A percentile compares a stretch with the other conserved stretches of the same genome.
phyloP scores from a whole-genome alignment of 1,284 basidiomycete species.

The Apiotrichum akiyoshidainum region DNA sequence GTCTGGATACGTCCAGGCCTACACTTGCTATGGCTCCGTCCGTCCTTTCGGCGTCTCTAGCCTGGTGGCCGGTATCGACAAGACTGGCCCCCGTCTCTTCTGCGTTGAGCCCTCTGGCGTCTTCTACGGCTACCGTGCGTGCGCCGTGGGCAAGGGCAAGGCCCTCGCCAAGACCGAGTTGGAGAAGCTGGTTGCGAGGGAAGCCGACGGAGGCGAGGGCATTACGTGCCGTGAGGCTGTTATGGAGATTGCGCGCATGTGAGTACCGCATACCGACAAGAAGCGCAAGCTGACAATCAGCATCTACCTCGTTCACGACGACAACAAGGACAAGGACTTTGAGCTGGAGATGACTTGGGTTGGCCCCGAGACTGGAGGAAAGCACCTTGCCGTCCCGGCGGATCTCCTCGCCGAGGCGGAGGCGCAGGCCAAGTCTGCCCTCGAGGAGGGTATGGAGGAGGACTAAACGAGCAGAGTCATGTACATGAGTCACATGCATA shows the following conservation, averaged over 20 bases:
- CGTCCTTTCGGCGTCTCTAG: constrained; percentile 94
- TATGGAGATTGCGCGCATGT: constrained; percentile 91
- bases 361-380: constrained; percentile 74
- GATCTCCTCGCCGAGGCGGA: constrained; percentile 84
- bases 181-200: constrained; percentile 68
- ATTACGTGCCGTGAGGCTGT: constrained; percentile 75
- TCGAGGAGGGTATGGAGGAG: constrained; percentile 80
- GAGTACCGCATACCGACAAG: constrained; percentile 44
- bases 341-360: constrained; percentile 99
- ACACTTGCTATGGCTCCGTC: constrained; percentile 97
- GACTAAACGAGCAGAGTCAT: constrained; percentile 38
- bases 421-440: constrained; percentile 77
- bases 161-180: constrained; percentile 97
- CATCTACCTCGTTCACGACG: constrained; percentile 96
- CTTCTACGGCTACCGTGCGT: constrained; percentile 87
- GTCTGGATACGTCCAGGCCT: constrained; percentile 86
- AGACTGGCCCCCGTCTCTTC: constrained; percentile 80
- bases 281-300: constrained; percentile 52
- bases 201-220: constrained; percentile 25
- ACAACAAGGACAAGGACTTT: constrained; percentile 82
- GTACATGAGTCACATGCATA: constrained; percentile 18
- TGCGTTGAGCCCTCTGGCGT: constrained; percentile 95
- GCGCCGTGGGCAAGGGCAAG: constrained; percentile 92
- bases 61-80: constrained; percentile 85
- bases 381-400: constrained; percentile 78